Percentiles rank a stretch among this genome's conserved stretches.
These are phyloP conservation scores for Phytophthora aleatoria DNA, from an alignment of 352 stramenopile species.

Conservation along the genomic window DNA sequence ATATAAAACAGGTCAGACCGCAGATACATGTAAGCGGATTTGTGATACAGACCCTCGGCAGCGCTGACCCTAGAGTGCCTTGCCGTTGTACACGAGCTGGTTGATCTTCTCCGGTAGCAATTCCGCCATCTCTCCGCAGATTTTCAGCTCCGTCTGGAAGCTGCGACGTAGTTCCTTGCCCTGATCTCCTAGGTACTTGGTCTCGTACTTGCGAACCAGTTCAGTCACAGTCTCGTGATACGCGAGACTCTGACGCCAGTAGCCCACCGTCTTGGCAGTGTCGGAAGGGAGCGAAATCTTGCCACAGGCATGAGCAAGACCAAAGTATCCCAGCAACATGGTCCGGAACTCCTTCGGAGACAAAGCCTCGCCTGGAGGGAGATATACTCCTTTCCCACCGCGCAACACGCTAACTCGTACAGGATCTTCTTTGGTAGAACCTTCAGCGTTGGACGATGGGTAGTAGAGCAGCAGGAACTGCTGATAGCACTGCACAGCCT, in stretches of 20 bases:
- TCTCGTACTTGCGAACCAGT: slow-evolving; percentile 48
- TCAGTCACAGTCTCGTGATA: slow-evolving; percentile 54
- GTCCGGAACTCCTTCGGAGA: slow-evolving; percentile 46
- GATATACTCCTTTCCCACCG: slow-evolving; percentile 33
- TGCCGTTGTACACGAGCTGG: slow-evolving; percentile 74
- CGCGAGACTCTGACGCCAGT: slow-evolving; percentile 63
- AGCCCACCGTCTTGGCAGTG: slow-evolving; percentile 54
- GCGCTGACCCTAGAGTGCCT: slow-evolving; percentile 34
- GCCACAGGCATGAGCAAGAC: slow-evolving; percentile 62
- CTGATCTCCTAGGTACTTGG: slow-evolving; percentile 20
- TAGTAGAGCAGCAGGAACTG: slow-evolving; percentile 78
- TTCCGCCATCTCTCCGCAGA: slow-evolving; percentile 67
- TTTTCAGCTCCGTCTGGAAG: slow-evolving; percentile 58
- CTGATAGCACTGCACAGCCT: slow-evolving; percentile 73
- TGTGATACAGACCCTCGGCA: too few species aligned
- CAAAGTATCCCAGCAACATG: slow-evolving; percentile 63
- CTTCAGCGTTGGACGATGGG: slow-evolving; percentile 12
- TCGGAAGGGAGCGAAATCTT: slow-evolving; percentile 53
- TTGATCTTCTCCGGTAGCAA: slow-evolving; percentile 83
- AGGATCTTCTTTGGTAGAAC: slow-evolving; percentile 18
- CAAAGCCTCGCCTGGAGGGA: slow-evolving; percentile 39
- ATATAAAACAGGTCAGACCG: slow-evolving; percentile 37
- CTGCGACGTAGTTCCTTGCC: slow-evolving; percentile 32
- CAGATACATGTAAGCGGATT: too few species aligned
- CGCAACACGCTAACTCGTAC: slow-evolving; percentile 32